Percentiles rank a stretch among this genome's conserved stretches.
Conservation (phyloP, 2,329 filamentous ascomycete species). For the Fusarium heterosporum region DNA sequence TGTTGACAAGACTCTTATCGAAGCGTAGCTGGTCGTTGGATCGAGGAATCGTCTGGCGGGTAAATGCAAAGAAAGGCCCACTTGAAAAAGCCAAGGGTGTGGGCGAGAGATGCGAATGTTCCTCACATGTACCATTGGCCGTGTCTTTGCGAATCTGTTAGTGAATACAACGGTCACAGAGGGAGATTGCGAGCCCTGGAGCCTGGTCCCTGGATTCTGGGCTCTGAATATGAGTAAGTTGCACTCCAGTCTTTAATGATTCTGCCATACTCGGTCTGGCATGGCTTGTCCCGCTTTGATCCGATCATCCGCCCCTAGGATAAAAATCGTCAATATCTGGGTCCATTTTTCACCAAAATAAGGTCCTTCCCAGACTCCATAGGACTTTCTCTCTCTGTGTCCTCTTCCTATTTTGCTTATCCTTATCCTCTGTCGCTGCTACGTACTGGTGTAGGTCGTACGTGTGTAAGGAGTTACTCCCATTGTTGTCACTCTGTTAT, state of each 20-base stretch:
- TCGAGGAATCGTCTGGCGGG: not conserved
- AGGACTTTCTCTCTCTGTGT: constrained; percentile 34
- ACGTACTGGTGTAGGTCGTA: constrained; percentile 21
- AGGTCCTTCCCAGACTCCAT: constrained; percentile 33
- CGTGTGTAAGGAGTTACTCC: constrained; percentile 9
- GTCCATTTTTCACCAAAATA: constrained; percentile 35
- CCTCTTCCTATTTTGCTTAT: constrained; percentile 26
- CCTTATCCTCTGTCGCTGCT: constrained; percentile 25
- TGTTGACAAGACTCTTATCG: not conserved
- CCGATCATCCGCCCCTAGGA: constrained; percentile 34
- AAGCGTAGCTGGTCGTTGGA: not conserved
- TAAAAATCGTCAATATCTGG: constrained; percentile 32
- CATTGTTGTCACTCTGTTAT: constrained; percentile 3
- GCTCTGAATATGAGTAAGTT: not conserved
- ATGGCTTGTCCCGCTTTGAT: constrained; percentile 39
- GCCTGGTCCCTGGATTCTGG: not conserved
- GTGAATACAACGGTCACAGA: constrained; percentile 5
- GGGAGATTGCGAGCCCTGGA: constrained; percentile 13
- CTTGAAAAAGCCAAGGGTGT: constrained; percentile 16
- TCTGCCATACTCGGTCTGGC: constrained; percentile 29
- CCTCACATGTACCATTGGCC: constrained; percentile 5
- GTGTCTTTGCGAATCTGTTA: constrained; percentile 12
- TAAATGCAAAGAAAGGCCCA: constrained; percentile 4
- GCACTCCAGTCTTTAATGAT: constrained; percentile 14
- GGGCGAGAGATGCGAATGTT: constrained; percentile 12